These are phyloP conservation scores for Phaeosphaeria sp. DNA, from an alignment of 2,329 filamentous ascomycete genomes.

Conservation along the genomic window DNA sequence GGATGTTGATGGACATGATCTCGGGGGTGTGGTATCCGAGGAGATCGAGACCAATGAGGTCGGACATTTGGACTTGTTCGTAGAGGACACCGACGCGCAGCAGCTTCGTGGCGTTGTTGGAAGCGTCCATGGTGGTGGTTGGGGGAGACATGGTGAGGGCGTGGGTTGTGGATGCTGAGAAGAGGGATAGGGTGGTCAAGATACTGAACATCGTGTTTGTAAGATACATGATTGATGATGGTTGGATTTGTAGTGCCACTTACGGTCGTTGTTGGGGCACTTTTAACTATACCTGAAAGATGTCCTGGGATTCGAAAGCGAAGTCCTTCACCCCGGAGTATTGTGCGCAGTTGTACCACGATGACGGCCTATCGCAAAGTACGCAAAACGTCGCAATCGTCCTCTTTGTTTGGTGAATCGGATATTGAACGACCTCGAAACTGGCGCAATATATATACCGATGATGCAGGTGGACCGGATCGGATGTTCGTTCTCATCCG, in stretches of 20 bases:
- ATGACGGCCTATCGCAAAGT: background rate
- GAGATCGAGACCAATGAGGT: constrained; percentile 52
- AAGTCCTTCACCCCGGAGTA: no score
- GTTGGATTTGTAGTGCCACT: background rate
- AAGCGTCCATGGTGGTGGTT: constrained; percentile 2
- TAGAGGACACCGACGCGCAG: constrained; percentile 52
- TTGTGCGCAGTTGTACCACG: background rate
- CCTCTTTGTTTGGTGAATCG: background rate
- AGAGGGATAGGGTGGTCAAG: background rate
- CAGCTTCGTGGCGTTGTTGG: constrained; percentile 16
- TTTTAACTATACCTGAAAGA: background rate
- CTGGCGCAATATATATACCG: background rate
- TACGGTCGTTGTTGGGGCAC: background rate
- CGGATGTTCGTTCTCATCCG: constrained; percentile 6
- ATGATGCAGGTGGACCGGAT: background rate
- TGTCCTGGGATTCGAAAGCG: no score
- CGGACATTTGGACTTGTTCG: constrained; percentile 49
- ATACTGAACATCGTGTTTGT: background rate
- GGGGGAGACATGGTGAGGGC: background rate
- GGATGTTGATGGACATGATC: constrained; percentile 25
- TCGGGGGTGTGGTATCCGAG: constrained; percentile 46
- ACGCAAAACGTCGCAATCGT: background rate
- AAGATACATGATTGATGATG: background rate
- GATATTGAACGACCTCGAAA: background rate
- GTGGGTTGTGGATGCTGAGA: background rate